These are phyloP conservation scores for Panicum hallii DNA, from an alignment of 202 grass and related monocot species.

Conservation along the genomic window DNA sequence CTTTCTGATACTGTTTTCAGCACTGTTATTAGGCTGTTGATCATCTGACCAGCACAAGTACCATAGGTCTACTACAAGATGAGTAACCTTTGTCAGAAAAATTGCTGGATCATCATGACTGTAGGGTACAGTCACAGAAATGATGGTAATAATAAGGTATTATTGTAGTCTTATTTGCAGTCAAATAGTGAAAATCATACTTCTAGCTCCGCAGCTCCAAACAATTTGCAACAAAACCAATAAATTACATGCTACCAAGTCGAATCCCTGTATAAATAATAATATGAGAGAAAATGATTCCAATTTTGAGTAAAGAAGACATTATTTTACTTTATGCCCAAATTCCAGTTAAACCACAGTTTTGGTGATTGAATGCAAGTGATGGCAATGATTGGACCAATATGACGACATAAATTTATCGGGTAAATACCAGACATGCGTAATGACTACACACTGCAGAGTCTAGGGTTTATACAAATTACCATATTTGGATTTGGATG, in stretches of 20 bases:
- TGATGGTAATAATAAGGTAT: too few relatives aligned
- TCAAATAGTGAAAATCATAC: neutral
- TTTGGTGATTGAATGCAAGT: neutral
- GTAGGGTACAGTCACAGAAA: too few relatives aligned
- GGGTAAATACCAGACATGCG: neutral
- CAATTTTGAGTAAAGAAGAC: neutral
- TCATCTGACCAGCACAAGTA: constrained; percentile 45
- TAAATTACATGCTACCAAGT: neutral
- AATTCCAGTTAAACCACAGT: neutral
- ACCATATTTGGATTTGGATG: neutral
- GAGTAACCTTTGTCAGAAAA: constrained; percentile 27
- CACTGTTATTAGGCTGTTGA: neutral
- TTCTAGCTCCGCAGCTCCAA: neutral
- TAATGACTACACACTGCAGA: neutral
- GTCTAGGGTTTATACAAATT: neutral
- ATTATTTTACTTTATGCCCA: neutral
- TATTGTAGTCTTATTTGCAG: neutral
- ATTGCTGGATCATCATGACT: neutral
- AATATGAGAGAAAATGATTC: constrained; percentile 8
- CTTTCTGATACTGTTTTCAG: constrained; percentile 32
- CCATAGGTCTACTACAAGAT: constrained; percentile 50
- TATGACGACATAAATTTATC: neutral
- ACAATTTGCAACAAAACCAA: neutral
- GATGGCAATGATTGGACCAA: constrained; percentile 3
- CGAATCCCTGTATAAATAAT: neutral